Percentiles rank a stretch among this genome's conserved stretches.
These are phyloP conservation scores for Cercospora sp. DNA, from an alignment of 2,329 filamentous ascomycete genomes.

Conservation along the genomic window DNA sequence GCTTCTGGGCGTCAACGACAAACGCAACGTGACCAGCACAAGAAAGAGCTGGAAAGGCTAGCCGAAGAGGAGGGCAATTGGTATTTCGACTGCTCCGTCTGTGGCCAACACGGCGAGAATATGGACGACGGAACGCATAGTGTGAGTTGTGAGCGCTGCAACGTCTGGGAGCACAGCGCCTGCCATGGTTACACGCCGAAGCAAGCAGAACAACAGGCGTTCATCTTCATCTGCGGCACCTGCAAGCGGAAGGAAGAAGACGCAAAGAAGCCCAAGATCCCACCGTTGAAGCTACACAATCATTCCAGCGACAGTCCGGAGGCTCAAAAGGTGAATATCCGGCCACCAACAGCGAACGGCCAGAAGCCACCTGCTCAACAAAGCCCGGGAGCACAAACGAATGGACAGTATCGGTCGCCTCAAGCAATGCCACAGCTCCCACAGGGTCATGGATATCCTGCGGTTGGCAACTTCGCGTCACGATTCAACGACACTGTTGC, in stretches of 20 bases:
- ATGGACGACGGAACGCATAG: conserved; percentile 89
- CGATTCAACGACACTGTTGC: conserved; percentile 31
- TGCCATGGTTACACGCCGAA: conserved; percentile 78
- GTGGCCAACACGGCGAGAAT: conserved; percentile 85
- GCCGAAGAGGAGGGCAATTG: conserved; percentile 74
- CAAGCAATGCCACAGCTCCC: conserved; percentile 48
- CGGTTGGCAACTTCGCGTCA: conserved; percentile 36
- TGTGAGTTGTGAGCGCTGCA: conserved; percentile 90
- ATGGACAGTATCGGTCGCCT: conserved; percentile 49
- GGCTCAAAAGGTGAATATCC: conserved; percentile 26
- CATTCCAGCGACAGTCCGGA: conserved; percentile 31
- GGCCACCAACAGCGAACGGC: conserved; percentile 26
- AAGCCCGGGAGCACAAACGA: conserved; percentile 35
- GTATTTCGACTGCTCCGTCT: conserved; percentile 89
- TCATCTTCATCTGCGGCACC: conserved; percentile 79
- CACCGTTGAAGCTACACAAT: conserved; percentile 58
- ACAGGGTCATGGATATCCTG: conserved; percentile 40
- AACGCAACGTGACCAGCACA: conserved; percentile 76
- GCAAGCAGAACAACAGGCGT: conserved; percentile 81
- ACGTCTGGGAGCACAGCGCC: conserved; percentile 94
- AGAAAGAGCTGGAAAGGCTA: conserved; percentile 72
- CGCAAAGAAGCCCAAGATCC: conserved; percentile 62
- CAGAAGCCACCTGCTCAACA: conserved; percentile 21
- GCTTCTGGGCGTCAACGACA: conserved; percentile 79
- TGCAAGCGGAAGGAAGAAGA: conserved; percentile 71